Evolutionary conservation across 345 rosid genomes (phyloP).

Genomic region (Salix brachista): DNA sequence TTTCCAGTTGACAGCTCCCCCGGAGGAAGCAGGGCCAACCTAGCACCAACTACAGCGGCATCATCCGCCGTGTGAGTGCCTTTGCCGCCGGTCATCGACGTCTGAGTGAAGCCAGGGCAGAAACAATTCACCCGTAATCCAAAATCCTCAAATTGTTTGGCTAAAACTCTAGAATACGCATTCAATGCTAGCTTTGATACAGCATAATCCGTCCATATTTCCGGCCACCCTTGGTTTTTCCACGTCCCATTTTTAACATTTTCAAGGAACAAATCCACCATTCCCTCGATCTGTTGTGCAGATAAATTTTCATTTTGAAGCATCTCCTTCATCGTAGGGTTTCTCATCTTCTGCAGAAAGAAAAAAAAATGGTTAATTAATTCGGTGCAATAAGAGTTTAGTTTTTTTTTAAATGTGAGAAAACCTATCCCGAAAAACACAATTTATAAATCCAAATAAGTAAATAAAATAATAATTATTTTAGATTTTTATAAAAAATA

Average conservation of each 20-base stretch:
- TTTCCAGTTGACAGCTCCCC: conserved; percentile 41
- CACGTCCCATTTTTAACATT: conserved; percentile 58
- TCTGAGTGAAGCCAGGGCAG: conserved; percentile 85
- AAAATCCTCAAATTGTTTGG: conserved; percentile 25
- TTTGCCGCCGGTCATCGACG: conserved; percentile 70
- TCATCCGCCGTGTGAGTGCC: conserved; percentile 65
- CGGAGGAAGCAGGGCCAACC: conserved; percentile 54
- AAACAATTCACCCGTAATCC: conserved; percentile 58
- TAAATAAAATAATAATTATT: no score
- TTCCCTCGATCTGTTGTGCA: conserved; percentile 42
- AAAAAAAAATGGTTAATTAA: not conserved
- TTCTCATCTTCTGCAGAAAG: conserved; percentile 60
- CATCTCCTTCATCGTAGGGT: conserved; percentile 39
- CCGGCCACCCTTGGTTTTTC: conserved; percentile 76
- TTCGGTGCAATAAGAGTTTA: not conserved
- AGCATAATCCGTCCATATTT: conserved; percentile 74
- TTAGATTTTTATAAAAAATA: no score
- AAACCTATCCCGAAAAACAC: no score
- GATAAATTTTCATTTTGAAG: conserved; percentile 41
- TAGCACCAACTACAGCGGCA: conserved; percentile 42
- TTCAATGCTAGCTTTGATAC: conserved; percentile 84
- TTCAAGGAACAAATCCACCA: conserved; percentile 41
- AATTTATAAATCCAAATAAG: fast-evolving
- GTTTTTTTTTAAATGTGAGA: no score
- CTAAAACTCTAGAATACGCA: conserved; percentile 65